Evolutionary conservation across 768 basidiomycete genomes (phyloP), one percentile per base, ranked within the genome.

Genomic region (Trametes cingulata): DNA sequence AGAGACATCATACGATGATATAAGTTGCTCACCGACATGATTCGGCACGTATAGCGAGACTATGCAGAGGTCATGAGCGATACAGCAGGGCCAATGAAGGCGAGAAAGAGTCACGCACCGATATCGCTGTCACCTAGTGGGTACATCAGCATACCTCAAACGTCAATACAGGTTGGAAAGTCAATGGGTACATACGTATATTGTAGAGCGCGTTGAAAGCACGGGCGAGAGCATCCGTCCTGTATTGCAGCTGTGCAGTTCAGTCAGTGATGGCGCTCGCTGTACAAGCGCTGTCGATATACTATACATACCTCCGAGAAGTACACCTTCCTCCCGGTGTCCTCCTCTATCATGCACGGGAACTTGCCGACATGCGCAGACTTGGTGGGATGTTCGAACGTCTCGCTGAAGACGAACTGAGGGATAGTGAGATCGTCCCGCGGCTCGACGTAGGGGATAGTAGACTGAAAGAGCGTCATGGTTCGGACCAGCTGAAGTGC

Each of bases 11-110:
- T 5, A 10, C 29, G 29, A 10, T 10, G 29, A 10, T 33, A 5
- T 33, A 5, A 4, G 29, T 33, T 10, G 60, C 56, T 42, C 15
- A 60, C 62, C 62, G 36, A 60, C 27, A 29, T 64, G 58, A 45
- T 64, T 90, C 25, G 56, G 64, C n/a, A 52, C 15, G 24, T 39
- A 61, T 1, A 65, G 29, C 13, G 52, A 49, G 22, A 58, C 55
- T 61, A 14, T 25, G 35, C 37, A 6, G 13, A 0, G 20, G 13
- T 25, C 13, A 47, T 35, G 3, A 10, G n/a, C 17, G 1, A 15
- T 19, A 4, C 27, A 3, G 33, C 2, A 25, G 3, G 10, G 15
- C 7, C 5, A 13, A 24, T 17, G 15, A 48, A 19, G 6, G 29
- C 6, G 29, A 10, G 6, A 33, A 33, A 10, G 10, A 33, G 29